Conservation (phyloP, 1,284 basidiomycete species). For the Austroboletus niveus region DNA sequence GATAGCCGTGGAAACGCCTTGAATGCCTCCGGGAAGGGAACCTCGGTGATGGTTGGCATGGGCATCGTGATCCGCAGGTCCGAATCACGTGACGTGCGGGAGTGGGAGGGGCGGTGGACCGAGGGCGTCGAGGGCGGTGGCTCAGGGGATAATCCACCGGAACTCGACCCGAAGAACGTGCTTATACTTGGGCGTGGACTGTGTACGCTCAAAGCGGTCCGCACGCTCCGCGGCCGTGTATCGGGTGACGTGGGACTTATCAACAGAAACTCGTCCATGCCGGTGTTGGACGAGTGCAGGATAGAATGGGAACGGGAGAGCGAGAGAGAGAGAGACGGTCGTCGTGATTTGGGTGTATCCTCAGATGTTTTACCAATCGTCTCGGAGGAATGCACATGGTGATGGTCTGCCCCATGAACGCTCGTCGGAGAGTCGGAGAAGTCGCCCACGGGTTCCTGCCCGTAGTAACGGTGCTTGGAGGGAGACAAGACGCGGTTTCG, state of each 20-base stretch:
- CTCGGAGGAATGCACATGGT: conserved; percentile 2
- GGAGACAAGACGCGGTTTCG: conserved; percentile 21
- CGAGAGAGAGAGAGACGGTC: conserved; percentile 18
- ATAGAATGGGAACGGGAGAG: conserved; percentile 14
- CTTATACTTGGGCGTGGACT: conserved; percentile 4
- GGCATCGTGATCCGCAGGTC: conserved; percentile 13
- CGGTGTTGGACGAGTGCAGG: conserved; percentile 11
- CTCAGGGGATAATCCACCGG: neutral
- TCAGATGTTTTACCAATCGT: neutral
- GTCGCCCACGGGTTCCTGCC: conserved; percentile 8
- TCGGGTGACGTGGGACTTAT: conserved; percentile 10
- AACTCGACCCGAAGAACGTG: neutral
- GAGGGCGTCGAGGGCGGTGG: neutral
- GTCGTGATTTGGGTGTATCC: conserved; percentile 2
- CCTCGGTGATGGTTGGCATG: neutral
- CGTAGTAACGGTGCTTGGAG: conserved; percentile 20
- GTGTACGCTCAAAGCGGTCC: conserved; percentile 2
- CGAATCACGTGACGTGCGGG: neutral
- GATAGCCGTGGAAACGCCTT: conserved; percentile 18
- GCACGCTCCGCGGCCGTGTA: conserved; percentile 8
- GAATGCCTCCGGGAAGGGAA: neutral
- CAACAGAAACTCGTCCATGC: conserved; percentile 26
- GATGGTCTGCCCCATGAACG: neutral
- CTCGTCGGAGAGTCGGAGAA: conserved; percentile 2
- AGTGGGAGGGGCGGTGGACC: neutral